phyloP scores from a whole-genome alignment of 768 basidiomycete species.

The Russula sp. region DNA sequence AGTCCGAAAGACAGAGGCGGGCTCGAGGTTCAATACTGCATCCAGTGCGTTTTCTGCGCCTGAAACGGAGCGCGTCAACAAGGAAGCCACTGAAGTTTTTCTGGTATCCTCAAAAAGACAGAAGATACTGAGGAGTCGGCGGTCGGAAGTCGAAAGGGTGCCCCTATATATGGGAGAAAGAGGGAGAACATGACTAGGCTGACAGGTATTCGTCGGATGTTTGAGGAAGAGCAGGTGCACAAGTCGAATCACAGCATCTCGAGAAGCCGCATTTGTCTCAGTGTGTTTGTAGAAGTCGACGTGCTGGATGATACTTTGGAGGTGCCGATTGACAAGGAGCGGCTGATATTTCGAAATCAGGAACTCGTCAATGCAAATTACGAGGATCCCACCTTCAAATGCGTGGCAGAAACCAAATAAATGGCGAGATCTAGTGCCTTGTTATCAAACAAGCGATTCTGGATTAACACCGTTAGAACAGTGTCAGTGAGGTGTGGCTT shows the following conservation, averaged over 20 bases:
- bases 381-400: conserved; percentile 53
- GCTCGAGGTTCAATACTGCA: conserved; percentile 64
- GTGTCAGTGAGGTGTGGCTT: conserved; percentile 60
- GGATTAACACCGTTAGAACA: conserved; percentile 55
- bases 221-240: conserved; percentile 64
- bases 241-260: conserved; percentile 48
- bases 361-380: neutral
- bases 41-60: conserved; percentile 49
- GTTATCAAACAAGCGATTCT: conserved; percentile 46
- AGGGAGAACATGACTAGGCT: conserved; percentile 76
- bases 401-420: conserved; percentile 25
- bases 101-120: conserved; percentile 70
- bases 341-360: conserved; percentile 39
- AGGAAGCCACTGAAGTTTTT: conserved; percentile 53
- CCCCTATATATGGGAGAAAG: conserved; percentile 71
- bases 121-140: conserved; percentile 66
- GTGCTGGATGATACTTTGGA: conserved; percentile 74
- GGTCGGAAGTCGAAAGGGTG: conserved; percentile 60
- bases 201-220: conserved; percentile 80
- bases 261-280: conserved; percentile 28
- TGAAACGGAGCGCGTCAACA: conserved; percentile 51
- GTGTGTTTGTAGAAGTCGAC: conserved; percentile 51
- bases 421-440: conserved; percentile 29
- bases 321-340: conserved; percentile 59
- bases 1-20: conserved; percentile 60